Evolutionary conservation across 495 filamentous ascomycete species (phyloP).

Genomic region (Penicillium paxilli): DNA sequence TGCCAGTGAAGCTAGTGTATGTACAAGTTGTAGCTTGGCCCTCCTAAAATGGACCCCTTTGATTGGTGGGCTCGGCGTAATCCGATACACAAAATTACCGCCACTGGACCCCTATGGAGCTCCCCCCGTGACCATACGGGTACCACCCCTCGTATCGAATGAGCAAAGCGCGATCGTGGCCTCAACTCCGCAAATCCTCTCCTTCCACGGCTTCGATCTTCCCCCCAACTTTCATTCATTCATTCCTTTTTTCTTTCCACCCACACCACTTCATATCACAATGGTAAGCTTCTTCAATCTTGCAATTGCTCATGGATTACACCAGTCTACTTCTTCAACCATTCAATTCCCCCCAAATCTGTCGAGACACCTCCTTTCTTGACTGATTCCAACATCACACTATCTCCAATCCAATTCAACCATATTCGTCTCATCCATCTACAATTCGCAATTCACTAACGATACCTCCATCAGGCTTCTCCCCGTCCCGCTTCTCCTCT

Average conservation of each 20-base stretch:
- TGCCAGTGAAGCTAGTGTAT: not conserved
- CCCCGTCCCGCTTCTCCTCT: conserved; percentile 50
- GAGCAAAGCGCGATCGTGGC: conserved; percentile 48
- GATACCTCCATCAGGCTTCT: conserved; percentile 32
- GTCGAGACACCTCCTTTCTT: conserved; percentile 4
- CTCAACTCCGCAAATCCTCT: conserved; percentile 43
- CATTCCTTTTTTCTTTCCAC: conserved; percentile 10
- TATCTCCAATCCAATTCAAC: not conserved
- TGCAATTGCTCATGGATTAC: conserved; percentile 14
- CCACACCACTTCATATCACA: conserved; percentile 20
- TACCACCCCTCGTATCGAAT: conserved; percentile 26
- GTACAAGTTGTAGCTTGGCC: not conserved
- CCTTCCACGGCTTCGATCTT: conserved; percentile 11
- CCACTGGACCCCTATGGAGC: not conserved
- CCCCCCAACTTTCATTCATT: conserved; percentile 16
- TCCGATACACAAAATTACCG: conserved; percentile 12
- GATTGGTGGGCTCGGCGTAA: conserved; percentile 19
- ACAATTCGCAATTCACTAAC: not conserved
- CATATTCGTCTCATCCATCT: conserved; percentile 2
- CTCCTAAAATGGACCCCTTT: not conserved
- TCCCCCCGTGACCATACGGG: conserved; percentile 2
- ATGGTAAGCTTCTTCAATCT: conserved; percentile 34
- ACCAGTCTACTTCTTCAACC: not conserved
- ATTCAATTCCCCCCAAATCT: conserved; percentile 1
- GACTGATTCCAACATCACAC: conserved; percentile 4